Base-by-base conservation (phyloP, 257 asterid species). In the Voacanga thouarsii region DNA sequence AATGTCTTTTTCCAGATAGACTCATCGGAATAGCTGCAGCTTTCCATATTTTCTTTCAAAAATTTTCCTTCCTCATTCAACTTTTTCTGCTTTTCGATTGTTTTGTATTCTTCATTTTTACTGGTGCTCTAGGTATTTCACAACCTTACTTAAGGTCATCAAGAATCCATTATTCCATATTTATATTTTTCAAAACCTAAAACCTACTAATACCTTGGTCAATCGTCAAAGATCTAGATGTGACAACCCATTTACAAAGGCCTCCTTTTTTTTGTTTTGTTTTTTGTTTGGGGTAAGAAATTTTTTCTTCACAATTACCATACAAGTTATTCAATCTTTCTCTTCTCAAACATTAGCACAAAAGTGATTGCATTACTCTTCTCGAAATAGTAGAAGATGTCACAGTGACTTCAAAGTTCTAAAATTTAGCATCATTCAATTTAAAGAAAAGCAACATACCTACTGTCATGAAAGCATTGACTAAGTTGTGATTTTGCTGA, bases 391-490 rank as follows among this genome's bases (percentile, higher is more conserved):
- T 15, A 61, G 12, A 44, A 57, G 72, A 66, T 19, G 10, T 66
- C 1, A 44, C 71, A 76, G 26, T 23, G 21, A 30, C 5, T 21
- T 56, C 41, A n/a, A 69, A 77, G 39, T 53, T 50, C 33, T 65
- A 60, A 60, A 61, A 64, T n/a, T 64, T 55, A 37, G 6, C 41
- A 45, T 51, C 19, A 26, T 26, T 21, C 51, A 72, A 41, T 30
- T 33, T 60, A 71, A 33, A 33, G 78, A 55, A 45, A 70, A 72
- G 30, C 39, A 45, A 11, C 74, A 74, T 90, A 95, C 99, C 99
- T 83, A 89, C 99, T 80, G 86, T 85, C 74, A 81, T 67, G 72
- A 86, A 88, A 75, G 99, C 97, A 83, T 83, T 88, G 81, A 80
- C 82, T 68, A 90, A 87, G 88, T 89, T 92, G 87, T 77, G 65